Conservation (phyloP, 2,329 filamentous ascomycete species). For the Aspergillus sp. region DNA sequence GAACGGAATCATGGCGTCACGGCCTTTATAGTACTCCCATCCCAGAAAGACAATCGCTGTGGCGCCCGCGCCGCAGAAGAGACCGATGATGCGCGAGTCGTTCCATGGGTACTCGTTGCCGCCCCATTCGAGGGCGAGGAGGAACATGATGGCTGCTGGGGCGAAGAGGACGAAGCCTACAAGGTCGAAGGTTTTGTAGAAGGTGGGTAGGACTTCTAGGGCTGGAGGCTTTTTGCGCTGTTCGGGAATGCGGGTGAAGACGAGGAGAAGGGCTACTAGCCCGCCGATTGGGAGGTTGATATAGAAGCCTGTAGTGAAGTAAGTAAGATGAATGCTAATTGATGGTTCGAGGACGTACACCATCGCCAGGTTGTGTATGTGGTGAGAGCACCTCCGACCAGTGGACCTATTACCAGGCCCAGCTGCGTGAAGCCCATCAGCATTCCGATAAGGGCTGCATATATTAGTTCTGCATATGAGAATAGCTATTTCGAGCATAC, state of each 20-base stretch:
- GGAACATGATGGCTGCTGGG: constrained; percentile 53
- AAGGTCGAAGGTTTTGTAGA: constrained; percentile 47
- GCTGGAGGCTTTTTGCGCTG: constrained; percentile 1
- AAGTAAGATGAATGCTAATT: constrained; percentile 32
- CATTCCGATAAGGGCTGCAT: constrained; percentile 5
- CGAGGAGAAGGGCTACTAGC: constrained; percentile 20
- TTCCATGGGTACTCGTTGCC: constrained; percentile 55
- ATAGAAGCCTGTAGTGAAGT: constrained; percentile 40
- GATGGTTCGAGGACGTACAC: constrained; percentile 14
- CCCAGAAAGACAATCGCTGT: constrained; percentile 10
- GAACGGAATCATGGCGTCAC: constrained; percentile 16
- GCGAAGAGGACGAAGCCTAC: constrained; percentile 52
- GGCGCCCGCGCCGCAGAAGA: constrained; percentile 32
- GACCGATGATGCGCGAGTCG: constrained; percentile 39
- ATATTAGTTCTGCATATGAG: neutral
- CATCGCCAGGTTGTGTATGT: constrained; percentile 29
- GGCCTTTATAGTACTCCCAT: constrained; percentile 16
- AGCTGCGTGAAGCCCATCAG: constrained; percentile 29
- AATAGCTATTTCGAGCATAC: neutral
- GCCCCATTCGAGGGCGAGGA: constrained; percentile 60
- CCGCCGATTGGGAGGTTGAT: constrained; percentile 54
- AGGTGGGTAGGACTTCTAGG: constrained; percentile 6
- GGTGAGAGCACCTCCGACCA: constrained; percentile 46
- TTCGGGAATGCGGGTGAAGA: constrained; percentile 21
- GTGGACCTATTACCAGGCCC: constrained; percentile 35